Base-by-base conservation (phyloP, 2,329 filamentous ascomycete species). In the Leptographium lundbergii region DNA sequence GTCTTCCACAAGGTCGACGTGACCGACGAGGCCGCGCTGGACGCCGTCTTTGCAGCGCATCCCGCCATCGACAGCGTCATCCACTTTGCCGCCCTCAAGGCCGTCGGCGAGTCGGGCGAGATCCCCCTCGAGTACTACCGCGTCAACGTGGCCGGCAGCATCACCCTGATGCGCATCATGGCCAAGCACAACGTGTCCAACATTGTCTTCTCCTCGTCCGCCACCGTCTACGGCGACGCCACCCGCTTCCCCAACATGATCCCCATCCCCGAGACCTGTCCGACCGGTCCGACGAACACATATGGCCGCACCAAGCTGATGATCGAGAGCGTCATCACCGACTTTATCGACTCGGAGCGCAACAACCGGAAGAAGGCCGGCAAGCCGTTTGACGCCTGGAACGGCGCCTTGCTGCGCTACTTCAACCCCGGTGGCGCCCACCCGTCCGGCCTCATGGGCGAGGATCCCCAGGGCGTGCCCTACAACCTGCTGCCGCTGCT, bases 221-320 rank as follows among this genome's bases (percentile, higher is more conserved):
- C 94, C 39, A 99, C 95, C 66, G 94, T 99, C 65, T 99, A 99
- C 73, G 94, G 94, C 70, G 95, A 99, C 74, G 94, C 92, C 58
- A 97, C 94, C 53, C 88, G 91, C 70, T 89, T 96, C 76, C 85
- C 88, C 66, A 87, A 95, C 80, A 99, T 99, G 94, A 99, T 99
- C 65, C 94, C 94, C 64, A 99, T 99, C 69, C 94, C 94, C 57
- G 94, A 99, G 77, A 80, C 89, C 74, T 99, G 94, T 81, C 94
- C 95, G 61, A 89, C 95, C 63, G 92, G 91, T 57, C 90, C 94
- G 17, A 99, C 94, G 66, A 99, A 97, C 80, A 91, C 92, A 29
- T 99, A 99, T 75, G 95, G 94, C 63, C 90, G 90, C 74, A 99
- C 94, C 64, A 99, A 99, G 79, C 86, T 89, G 68, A 88, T 86